Evolutionary conservation across 1,139 yeast species (phyloP), one percentile per base, ranked within the genome.

Genomic region (Saccharomyces hybrid): DNA sequence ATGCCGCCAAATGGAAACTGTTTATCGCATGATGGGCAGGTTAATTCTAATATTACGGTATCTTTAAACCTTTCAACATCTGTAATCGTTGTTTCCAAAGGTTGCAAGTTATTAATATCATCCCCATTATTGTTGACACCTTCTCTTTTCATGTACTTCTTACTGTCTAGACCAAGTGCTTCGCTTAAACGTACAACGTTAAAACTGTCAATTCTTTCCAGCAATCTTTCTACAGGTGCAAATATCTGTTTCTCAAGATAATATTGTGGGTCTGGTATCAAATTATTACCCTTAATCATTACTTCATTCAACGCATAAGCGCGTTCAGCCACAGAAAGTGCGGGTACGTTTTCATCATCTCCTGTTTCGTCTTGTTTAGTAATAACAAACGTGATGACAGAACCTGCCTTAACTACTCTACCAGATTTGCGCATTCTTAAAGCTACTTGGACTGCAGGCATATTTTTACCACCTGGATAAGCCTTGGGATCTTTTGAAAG

Each of bases 371-470:
- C 72, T 46, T 57, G 57, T 46, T 67, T 68, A 0, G 95, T 83
- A 46, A 93, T 84, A 41, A 93, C 87, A 73, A 79, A 95, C 0
- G 97, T 87, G 53, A 95, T 85, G 50, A 95, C 98, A 65, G 86
- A 87, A 32, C 96, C 97, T 1, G 95, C 93, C 60, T 85, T 85
- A 55, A 95, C 81, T 46, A 87, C 84, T 63, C 89, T 91, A 41
- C 98, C 98, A 60, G 82, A 83, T 9, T 79, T 81, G 60, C 88
- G 77, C 70, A 89, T 77, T 62, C 95, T 79, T 58, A 88, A 75
- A 0, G 98, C 99, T 46, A 90, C 97, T 68, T 86, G 95, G 13
- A 95, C 97, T 32, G 91, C 90, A 2, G 99, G 97, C 91, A 88
- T 87, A 26, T 80, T 76, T 64, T 87, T 86, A 26, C 90, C 95